phyloP scores from a whole-genome alignment of 805 yeast genomes.

The Komagataella populi region DNA sequence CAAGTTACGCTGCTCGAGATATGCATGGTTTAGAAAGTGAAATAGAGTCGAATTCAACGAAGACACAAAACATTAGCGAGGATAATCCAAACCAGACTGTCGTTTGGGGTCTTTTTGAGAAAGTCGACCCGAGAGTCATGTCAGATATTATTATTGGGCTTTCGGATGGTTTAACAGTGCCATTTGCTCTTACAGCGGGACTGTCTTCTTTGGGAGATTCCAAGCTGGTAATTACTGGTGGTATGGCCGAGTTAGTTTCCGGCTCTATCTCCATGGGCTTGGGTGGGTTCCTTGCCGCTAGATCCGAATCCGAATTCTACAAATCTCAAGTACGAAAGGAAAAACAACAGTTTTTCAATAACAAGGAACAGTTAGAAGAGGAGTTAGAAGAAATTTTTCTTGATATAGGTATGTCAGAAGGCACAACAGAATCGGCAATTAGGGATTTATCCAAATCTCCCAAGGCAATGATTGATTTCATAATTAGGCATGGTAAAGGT shows the following conservation, averaged over 20 bases:
- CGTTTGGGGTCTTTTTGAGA: slow-evolving; percentile 23
- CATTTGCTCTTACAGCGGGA: slow-evolving; percentile 98
- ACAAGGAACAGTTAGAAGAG: slow-evolving; percentile 52
- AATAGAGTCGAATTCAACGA: background rate
- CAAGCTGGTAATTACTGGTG: slow-evolving; percentile 90
- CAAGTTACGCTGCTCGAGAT: background rate
- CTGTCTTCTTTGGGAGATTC: slow-evolving; percentile 82
- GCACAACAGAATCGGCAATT: slow-evolving; percentile 60
- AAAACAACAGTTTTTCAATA: slow-evolving; percentile 51
- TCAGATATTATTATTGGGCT: slow-evolving; percentile 88
- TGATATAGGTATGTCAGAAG: slow-evolving; percentile 61
- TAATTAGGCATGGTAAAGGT: slow-evolving; percentile 83
- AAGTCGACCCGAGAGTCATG: slow-evolving; percentile 83
- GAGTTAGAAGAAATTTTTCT: slow-evolving; percentile 72
- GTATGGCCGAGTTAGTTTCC: slow-evolving; percentile 91
- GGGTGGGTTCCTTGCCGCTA: slow-evolving; percentile 94
- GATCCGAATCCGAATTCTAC: slow-evolving; percentile 71
- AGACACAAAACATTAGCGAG: background rate
- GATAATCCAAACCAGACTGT: background rate
- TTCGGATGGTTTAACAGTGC: slow-evolving; percentile 92
- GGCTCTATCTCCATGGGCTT: slow-evolving; percentile 98
- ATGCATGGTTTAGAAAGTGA: background rate
- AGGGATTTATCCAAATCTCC: slow-evolving; percentile 72
- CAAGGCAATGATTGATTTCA: slow-evolving; percentile 68
- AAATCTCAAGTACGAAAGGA: slow-evolving; percentile 59